Evolutionary conservation across 2,329 filamentous ascomycete species (phyloP), one percentile per base, ranked within the genome.

Genomic region (Penicillium sclerotigenum): DNA sequence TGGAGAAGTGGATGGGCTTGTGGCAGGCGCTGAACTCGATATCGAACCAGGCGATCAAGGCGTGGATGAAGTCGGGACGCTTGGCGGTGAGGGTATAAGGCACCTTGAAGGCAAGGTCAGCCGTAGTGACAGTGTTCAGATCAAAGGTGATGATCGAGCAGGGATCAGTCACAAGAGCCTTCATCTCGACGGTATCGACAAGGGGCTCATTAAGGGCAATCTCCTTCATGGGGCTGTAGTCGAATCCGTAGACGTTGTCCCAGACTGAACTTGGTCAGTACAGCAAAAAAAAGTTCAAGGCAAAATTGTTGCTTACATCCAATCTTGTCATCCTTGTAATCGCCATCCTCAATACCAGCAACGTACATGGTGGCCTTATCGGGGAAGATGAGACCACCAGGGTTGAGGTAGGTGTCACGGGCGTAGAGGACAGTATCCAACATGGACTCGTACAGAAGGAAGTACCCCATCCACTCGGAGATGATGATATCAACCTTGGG

Each of bases 401-500:
- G 87, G 61, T 80, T 81, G 59, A 99, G 86, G 77, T 96, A 99
- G 74, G 83, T 88, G 82, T 99, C 94, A 68, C 94, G 87, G 26
- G 94, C 94, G 73, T 97, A 97, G 57, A 99, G 84, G 48, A 99
- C 94, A 31, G 94, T 99, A 80, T 99, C 94, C 71, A 99, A 79
- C 94, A 99, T 99, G 84, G 85, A 90, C 85, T 99, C 94, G 79
- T 99, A 99, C 59, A 99, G 86, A 51, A 99, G 81, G 81, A 97
- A 97, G 81, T 99, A 99, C 33, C 94, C 94, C 94, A 99, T 99
- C 94, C 94, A 99, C 81, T 99, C 94, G 2, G 93, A 97, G 75
- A 99, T 96, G 79, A 99, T 99, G 74, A 99, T 99, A 73, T 99
- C 94, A 64, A 99, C 94, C 79, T 97, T 90, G 70, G 91, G 88